These are phyloP conservation scores for Neurospora hispaniola DNA, from an alignment of 495 filamentous ascomycete species.

Conservation along the genomic window DNA sequence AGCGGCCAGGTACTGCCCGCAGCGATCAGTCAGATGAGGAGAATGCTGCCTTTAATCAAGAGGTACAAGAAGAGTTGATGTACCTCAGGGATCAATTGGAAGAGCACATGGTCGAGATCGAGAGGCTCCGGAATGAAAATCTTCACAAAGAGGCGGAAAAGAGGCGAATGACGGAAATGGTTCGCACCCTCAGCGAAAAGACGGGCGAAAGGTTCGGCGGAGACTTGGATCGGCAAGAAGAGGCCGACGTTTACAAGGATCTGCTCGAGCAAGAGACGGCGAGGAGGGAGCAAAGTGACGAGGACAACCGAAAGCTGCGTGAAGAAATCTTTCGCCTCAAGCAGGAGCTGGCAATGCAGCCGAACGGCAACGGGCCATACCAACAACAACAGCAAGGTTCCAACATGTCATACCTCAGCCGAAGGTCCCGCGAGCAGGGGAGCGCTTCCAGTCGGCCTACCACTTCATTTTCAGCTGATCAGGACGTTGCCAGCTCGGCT, in stretches of 20 bases:
- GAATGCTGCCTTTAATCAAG: conserved; percentile 44
- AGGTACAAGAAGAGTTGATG: conserved; percentile 73
- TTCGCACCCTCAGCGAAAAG: conserved; percentile 59
- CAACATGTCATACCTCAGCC: conserved; percentile 53
- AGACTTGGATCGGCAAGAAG: conserved; percentile 68
- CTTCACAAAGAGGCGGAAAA: conserved; percentile 71
- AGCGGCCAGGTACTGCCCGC: conserved; percentile 44
- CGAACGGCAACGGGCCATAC: conserved; percentile 27
- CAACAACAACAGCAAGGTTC: conserved; percentile 31
- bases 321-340: conserved; percentile 73
- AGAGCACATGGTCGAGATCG: conserved; percentile 70
- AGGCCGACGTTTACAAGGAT: conserved; percentile 89
- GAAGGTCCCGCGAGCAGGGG: conserved; percentile 44
- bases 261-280: conserved; percentile 88
- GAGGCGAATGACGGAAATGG: conserved; percentile 65
- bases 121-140: conserved; percentile 65
- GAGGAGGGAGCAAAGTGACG: conserved; percentile 79
- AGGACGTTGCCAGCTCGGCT: conserved; percentile 43
- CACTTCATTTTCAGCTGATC: conserved; percentile 49
- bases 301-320: conserved; percentile 72
- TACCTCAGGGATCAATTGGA: conserved; percentile 77
- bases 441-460: conserved; percentile 53
- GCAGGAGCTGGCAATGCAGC: conserved; percentile 42
- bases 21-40: conserved; percentile 41
- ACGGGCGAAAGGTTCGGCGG: conserved; percentile 45